These are phyloP conservation scores for Mycosphaerella sp. DNA, from an alignment of 2,329 filamentous ascomycete genomes.

Conservation along the genomic window DNA sequence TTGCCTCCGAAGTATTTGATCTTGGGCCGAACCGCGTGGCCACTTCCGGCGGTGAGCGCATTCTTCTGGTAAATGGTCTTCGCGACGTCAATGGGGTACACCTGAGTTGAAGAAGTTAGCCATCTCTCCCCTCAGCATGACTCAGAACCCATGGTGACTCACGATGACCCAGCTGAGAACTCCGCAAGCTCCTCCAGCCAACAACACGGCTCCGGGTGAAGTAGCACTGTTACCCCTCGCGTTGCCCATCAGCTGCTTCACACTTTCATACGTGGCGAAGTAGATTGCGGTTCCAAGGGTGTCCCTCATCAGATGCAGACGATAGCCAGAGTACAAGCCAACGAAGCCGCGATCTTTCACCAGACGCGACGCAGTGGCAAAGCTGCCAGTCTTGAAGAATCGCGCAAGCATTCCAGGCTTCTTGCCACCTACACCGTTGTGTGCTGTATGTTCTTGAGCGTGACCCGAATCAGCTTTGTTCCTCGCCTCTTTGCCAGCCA, in stretches of 20 bases:
- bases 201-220: slow-evolving; percentile 69
- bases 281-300: slow-evolving; percentile 79
- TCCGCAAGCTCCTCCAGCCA: slow-evolving; percentile 73
- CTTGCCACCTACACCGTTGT: background rate
- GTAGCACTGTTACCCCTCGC: slow-evolving; percentile 68
- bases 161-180: slow-evolving; percentile 79
- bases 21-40: slow-evolving; percentile 51
- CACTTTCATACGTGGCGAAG: slow-evolving; percentile 83
- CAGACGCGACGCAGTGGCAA: slow-evolving; percentile 65
- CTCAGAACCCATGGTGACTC: slow-evolving; percentile 33
- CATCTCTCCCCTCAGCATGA: too few relatives aligned
- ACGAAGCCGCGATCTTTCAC: slow-evolving; percentile 65
- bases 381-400: slow-evolving; percentile 20
- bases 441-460: background rate
- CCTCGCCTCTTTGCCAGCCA: slow-evolving; percentile 67
- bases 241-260: slow-evolving; percentile 73
- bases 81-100: slow-evolving; percentile 65
- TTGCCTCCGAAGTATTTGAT: slow-evolving; percentile 74
- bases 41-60: slow-evolving; percentile 60
- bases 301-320: slow-evolving; percentile 77
- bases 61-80: slow-evolving; percentile 84
- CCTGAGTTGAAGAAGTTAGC: slow-evolving; percentile 31
- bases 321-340: slow-evolving; percentile 75
- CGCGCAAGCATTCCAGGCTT: background rate
- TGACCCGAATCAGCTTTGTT: slow-evolving; percentile 13